Evolutionary conservation across 2,329 filamentous ascomycete species (phyloP), one percentile per base, ranked within the genome.

Genomic region (Elsinoe necatrix): DNA sequence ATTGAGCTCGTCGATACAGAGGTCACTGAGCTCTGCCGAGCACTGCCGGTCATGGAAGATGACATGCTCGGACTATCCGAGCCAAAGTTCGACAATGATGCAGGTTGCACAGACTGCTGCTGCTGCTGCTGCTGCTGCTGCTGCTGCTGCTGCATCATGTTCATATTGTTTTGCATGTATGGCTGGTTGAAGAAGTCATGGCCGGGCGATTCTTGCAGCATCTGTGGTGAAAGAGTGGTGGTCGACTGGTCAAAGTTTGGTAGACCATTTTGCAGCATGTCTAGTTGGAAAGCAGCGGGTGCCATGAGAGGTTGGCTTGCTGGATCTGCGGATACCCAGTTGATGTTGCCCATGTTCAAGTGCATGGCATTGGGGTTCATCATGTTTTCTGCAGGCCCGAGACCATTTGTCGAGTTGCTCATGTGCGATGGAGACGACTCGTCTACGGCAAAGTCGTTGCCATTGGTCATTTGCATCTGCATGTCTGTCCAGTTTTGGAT

Each of bases 341-440:
- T 63, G 41, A 63, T 62, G 25, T 61, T 62, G 51, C 60, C 61
- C 43, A 63, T 61, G 51, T 61, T 63, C 31, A 63, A 60, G 29
- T 61, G 63, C 34, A 65, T 61, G 1, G 62, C 54, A 29, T 68
- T 59, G 27, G 88, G 89, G 70, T 96, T 90, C 58, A 93, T 77
- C 85, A 95, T 90, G 59, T 90, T 83, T 68, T 97, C 93, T 71
- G 89, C 95, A 70, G 91, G 87, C 52, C 86, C 88, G 67, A 95
- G 91, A 72, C 91, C 97, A 58, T 88, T 89, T 42, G 89, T 95
- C 2, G 23, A 29, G 73, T 92, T 97, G 74, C 92, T 97, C 70
- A 97, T 92, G 47, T 90, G 90, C 7, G 93, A 97, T 14, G 93
- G 93, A 12, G 93, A 97, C 9, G 93, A 97, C 58, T 87, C 90